Percentiles rank a stretch among this genome's conserved stretches.
Conservation (phyloP, 768 basidiomycete genomes). For the Amylocystis lapponica region DNA sequence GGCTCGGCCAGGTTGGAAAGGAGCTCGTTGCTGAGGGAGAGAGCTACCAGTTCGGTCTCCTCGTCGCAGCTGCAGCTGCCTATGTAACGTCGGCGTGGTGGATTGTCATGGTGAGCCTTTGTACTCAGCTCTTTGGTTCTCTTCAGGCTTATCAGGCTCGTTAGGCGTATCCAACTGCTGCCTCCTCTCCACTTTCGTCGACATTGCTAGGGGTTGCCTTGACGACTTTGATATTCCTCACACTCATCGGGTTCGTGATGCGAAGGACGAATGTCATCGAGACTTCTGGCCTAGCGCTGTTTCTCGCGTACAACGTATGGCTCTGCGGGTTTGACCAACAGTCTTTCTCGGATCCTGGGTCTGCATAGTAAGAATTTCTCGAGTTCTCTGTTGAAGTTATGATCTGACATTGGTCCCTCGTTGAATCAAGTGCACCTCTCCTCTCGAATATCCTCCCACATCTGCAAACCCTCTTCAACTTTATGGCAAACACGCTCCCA, state of each 20-base stretch:
- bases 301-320: constrained; percentile 90
- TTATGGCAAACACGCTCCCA: constrained; percentile 79
- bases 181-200: constrained; percentile 80
- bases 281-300: constrained; percentile 79
- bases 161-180: constrained; percentile 78
- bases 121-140: neutral
- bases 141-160: constrained; percentile 7
- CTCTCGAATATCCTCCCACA: constrained; percentile 77
- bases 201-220: constrained; percentile 85
- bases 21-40: constrained; percentile 69
- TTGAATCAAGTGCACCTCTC: constrained; percentile 54
- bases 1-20: constrained; percentile 72
- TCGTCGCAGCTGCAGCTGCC: constrained; percentile 70
- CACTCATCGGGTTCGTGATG: constrained; percentile 84
- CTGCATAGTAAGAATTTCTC: constrained; percentile 59
- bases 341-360: constrained; percentile 66
- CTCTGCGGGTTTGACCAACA: constrained; percentile 76
- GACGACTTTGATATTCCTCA: constrained; percentile 85
- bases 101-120: constrained; percentile 66
- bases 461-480: constrained; percentile 72
- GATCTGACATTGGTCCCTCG: no score
- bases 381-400: neutral
- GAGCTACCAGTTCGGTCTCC: constrained; percentile 66
- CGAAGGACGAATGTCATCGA: constrained; percentile 91
- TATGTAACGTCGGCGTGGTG: constrained; percentile 84